Percentiles rank a stretch among this genome's conserved stretches.
Conservation (phyloP, 192 early-diverging fungal genomes). For the Geranomyces variabilis region DNA sequence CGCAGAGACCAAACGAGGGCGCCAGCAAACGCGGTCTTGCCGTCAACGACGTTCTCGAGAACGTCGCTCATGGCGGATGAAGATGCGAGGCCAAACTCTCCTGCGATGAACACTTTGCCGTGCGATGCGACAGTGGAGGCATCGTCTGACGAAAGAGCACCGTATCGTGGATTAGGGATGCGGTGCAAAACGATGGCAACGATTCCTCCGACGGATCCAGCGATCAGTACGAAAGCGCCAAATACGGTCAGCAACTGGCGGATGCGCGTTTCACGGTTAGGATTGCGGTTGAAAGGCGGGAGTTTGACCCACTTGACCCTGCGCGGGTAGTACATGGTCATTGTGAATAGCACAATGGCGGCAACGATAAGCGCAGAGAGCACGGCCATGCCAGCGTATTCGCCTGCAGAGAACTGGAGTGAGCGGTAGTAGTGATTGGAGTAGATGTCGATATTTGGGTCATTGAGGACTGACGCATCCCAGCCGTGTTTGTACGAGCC, state of each 20-base stretch:
- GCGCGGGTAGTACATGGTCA: conserved; percentile 15
- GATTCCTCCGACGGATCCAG: conserved; percentile 14
- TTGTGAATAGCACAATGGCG: conserved; percentile 1
- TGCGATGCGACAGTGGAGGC: conserved; percentile 10
- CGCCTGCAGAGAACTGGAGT: conserved; percentile 2
- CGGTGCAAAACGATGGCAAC: conserved; percentile 12
- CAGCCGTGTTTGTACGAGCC: conserved; percentile 42
- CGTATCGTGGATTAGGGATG: conserved; percentile 23
- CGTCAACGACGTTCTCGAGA: conserved; percentile 1
- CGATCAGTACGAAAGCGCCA: conserved; percentile 2
- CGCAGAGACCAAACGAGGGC: conserved; percentile 42
- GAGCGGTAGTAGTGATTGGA: conserved; percentile 38
- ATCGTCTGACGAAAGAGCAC: not conserved
- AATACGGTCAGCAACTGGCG: conserved; percentile 17
- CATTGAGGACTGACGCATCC: conserved; percentile 25
- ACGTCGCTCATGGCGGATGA: not conserved
- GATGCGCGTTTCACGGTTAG: not conserved
- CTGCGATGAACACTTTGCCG: conserved; percentile 32
- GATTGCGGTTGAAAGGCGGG: not conserved
- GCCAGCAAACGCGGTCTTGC: conserved; percentile 16
- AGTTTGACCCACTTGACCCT: conserved; percentile 10
- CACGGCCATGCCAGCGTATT: conserved; percentile 24
- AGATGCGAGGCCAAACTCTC: conserved; percentile 32
- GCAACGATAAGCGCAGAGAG: conserved; percentile 1
- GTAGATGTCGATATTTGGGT: conserved; percentile 31